phyloP scores from a whole-genome alignment of 2,329 filamentous ascomycete species.

The Ilyonectria robusta region DNA sequence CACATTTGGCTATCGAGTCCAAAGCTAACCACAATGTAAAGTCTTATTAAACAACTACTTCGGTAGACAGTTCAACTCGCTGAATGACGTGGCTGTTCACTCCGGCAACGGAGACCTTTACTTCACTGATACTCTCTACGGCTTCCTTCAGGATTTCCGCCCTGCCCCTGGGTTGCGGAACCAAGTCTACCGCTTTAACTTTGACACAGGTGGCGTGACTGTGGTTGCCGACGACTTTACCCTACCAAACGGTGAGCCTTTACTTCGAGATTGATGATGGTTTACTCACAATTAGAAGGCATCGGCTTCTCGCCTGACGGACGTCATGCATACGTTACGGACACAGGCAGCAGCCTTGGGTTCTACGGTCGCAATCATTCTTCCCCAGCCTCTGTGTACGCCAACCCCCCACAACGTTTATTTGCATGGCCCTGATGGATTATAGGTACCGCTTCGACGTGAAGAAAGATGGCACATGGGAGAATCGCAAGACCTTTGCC shows the following conservation, averaged over 20 bases:
- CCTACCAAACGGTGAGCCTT: slow-evolving; percentile 64
- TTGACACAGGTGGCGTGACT: slow-evolving; percentile 63
- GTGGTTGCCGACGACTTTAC: slow-evolving; percentile 71
- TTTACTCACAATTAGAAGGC: slow-evolving; percentile 51
- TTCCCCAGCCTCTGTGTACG: slow-evolving; percentile 59
- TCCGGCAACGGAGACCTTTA: slow-evolving; percentile 69
- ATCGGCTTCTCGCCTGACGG: slow-evolving; percentile 70
- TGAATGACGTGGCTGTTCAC: slow-evolving; percentile 71
- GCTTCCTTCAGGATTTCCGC: slow-evolving; percentile 70
- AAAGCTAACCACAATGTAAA: slow-evolving; percentile 21
- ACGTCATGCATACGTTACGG: slow-evolving; percentile 68
- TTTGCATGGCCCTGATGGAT: neutral
- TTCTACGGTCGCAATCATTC: slow-evolving; percentile 59
- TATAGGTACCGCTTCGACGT: slow-evolving; percentile 55
- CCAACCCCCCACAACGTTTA: too few relatives aligned
- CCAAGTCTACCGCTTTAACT: slow-evolving; percentile 72
- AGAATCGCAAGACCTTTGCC: slow-evolving; percentile 69
- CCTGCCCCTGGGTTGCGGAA: slow-evolving; percentile 66
- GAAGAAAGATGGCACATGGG: slow-evolving; percentile 60
- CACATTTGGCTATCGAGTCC: neutral
- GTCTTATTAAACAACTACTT: slow-evolving; percentile 72
- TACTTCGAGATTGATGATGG: neutral
- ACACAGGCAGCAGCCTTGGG: slow-evolving; percentile 63
- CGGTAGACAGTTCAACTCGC: slow-evolving; percentile 72
- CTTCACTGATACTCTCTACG: slow-evolving; percentile 75